phyloP scores from a whole-genome alignment of 2,329 filamentous ascomycete species.

The Epichloe elymi region DNA sequence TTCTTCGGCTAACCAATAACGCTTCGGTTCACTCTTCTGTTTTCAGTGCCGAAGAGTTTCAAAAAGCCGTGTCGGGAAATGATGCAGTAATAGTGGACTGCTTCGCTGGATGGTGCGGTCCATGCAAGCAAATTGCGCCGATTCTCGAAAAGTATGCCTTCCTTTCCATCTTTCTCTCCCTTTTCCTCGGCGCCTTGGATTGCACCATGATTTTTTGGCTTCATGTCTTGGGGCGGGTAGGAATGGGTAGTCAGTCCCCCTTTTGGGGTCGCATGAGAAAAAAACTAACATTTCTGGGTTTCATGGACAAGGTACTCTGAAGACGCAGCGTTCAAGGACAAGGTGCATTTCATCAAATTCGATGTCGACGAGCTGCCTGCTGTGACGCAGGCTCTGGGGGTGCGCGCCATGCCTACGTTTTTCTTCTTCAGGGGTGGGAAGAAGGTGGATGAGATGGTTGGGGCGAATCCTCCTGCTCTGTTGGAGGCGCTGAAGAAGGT shows the following conservation, averaged over 20 bases:
- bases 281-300: not conserved
- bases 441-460: constrained; percentile 59
- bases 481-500: constrained; percentile 8
- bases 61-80: constrained; percentile 33
- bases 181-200: not conserved
- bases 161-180: not conserved
- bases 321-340: constrained; percentile 37
- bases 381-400: constrained; percentile 59
- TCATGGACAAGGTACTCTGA: constrained; percentile 14
- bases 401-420: constrained; percentile 91
- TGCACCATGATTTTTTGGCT: no score
- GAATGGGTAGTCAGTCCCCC: no score
- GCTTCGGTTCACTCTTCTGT: not conserved
- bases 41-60: constrained; percentile 45
- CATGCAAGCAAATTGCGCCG: constrained; percentile 82
- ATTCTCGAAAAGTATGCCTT: constrained; percentile 31
- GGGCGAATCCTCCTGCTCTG: constrained; percentile 64
- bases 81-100: constrained; percentile 68
- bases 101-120: constrained; percentile 84
- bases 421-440: constrained; percentile 67
- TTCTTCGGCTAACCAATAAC: no score
- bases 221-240: no score
- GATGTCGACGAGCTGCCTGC: constrained; percentile 73
- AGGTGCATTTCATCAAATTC: constrained; percentile 69
- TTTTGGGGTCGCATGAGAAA: no score